Evolutionary conservation across 768 basidiomycete species (phyloP), one percentile per base, ranked within the genome.

Genomic region (Leucocoprinus leucothites): DNA sequence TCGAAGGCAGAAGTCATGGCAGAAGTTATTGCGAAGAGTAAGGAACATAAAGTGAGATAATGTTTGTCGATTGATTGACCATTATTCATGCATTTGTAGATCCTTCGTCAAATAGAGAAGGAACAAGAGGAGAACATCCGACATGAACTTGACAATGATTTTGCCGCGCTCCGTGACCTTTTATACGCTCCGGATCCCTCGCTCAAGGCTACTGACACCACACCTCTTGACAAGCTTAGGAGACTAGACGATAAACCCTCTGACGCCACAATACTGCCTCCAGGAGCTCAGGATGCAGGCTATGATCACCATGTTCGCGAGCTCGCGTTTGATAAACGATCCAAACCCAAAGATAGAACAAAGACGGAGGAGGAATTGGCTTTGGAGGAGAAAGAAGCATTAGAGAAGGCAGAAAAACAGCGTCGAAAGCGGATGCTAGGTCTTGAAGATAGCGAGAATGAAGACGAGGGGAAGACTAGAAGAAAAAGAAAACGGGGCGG

Each of bases 311-410:
- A 85, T 59, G 95, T 99, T 8, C 86, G 91, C 16, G 91, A 94
- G 61, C 82, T 98, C 36, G 94, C 89, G 0, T 96, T 95, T 63
- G 97, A 98, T 56, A 85, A 90, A 62, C 83, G 97, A 1, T 90
- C 97, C 2, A 91, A 94, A 59, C 90, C 97, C 0, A 97, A 93
- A 65, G 91, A 99, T 67, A 74, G 97, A 53, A 94, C 92, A 25
- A 98, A 97, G 74, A 98, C 95, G 0, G 96, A 97, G 63, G 94
- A 98, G 63, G 97, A 99, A 64, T 63, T 94, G 25, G 95, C 94
- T 3, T 57, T 88, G 57, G 94, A 96, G 58, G 91, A 89, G 64
- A 94, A 92, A 63, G 89, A 91, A 61, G 78, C 82, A 3, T 70
- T 99, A 51, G 90, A 95, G 71, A 87, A 85, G 68, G 91, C 91